Percentiles rank a stretch among this genome's conserved stretches.
These are phyloP conservation scores for Sugiyamaella smithiae DNA, from an alignment of 805 yeast genomes.

Conservation along the genomic window DNA sequence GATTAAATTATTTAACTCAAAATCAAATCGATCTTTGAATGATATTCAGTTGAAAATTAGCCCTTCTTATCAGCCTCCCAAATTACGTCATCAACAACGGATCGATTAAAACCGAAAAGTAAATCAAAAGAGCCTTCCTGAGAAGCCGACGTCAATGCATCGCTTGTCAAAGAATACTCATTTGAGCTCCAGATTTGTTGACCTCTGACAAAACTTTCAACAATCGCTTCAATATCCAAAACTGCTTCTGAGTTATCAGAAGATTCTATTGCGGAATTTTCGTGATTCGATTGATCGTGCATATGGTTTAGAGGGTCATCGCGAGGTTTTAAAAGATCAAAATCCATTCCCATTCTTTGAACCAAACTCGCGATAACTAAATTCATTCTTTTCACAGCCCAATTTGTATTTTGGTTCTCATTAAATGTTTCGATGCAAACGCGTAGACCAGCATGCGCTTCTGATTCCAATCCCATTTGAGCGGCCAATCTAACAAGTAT, in stretches of 20 bases:
- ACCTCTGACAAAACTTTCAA: constrained; percentile 9
- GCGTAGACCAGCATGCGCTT: constrained; percentile 4
- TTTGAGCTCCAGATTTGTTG: constrained; percentile 1
- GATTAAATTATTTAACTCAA: too few species aligned
- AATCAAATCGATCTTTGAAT: too few species aligned
- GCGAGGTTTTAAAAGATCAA: not conserved
- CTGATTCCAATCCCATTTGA: constrained; percentile 3
- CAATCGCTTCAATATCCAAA: constrained; percentile 8
- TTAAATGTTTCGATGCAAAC: constrained; percentile 8
- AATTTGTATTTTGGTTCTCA: constrained; percentile 8
- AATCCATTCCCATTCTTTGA: constrained; percentile 9
- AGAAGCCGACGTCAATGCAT: not conserved
- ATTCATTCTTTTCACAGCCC: constrained; percentile 10
- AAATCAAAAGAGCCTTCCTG: constrained; percentile 3
- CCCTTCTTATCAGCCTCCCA: not conserved
- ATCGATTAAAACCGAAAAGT: constrained; percentile 7
- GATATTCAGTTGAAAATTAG: too few species aligned
- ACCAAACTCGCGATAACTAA: constrained; percentile 4
- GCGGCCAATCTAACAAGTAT: constrained; percentile 8
- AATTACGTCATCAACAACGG: constrained; percentile 4
- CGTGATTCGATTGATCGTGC: too few species aligned
- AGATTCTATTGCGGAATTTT: too few species aligned
- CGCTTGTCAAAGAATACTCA: too few species aligned
- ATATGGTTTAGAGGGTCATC: too few species aligned
- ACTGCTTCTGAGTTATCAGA: not conserved